Evolutionary conservation across 1,284 basidiomycete species (phyloP), one percentile per base, ranked within the genome.

Genomic region (Leccinum subspadiceum): DNA sequence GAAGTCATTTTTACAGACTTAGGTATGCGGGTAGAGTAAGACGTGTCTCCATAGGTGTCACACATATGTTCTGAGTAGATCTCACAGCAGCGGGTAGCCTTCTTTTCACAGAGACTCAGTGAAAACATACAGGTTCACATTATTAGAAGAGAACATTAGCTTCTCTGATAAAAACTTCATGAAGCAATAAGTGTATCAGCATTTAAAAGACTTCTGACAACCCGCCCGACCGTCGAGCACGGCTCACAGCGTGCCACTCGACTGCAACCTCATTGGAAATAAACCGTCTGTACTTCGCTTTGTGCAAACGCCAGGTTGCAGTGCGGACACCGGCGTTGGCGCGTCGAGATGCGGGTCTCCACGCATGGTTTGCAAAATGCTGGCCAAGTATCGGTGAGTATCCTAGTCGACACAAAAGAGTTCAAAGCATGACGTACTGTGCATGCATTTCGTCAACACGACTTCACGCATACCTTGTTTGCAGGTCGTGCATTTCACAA

Each of bases 321-420:
- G 20, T 91, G 89, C 15, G 96, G 96, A 75, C 96, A 99, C 76
- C 98, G 98, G 53, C 96, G 89, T 74, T 98, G 96, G 62, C 96
- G 86, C 29, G 92, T 96, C 54, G 90, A 80, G 67, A 99, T 85
- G 39, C 97, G 87, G 26, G 88, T 81, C 66, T 98, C 95, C 52
- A 99, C 85, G 73, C 96, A 92, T 22, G 82, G 77, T 72, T 90
- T 90, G 79, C 96, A 98, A 76, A 98, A 96, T 0, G 94, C 92
- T 94, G 50, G 22, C 2, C 26, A 31, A 59, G 13, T 24, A 29
- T 26, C 7, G 4, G 5, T 60, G 22, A 66, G 26, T 4, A 33
- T 12, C 31, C 3, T 9, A 52, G 51, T n/a, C 24, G 64, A 22
- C 57, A 20, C 54, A 55, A 33, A 29, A 20, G 15, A 10, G 37